Conservation (phyloP, 192 early-diverging fungal species). For the Gaertneriomyces sp. region DNA sequence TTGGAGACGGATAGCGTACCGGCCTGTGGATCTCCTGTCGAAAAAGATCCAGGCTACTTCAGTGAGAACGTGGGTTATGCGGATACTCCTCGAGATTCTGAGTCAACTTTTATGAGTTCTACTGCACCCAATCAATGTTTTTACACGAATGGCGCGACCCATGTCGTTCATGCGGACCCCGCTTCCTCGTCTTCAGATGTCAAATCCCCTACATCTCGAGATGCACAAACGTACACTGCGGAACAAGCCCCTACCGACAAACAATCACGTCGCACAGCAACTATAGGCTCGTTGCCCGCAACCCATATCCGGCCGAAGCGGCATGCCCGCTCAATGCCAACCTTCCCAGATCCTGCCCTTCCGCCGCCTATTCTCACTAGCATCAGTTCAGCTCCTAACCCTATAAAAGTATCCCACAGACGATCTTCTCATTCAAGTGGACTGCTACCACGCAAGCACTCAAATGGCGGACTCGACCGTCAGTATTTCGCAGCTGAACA, state of each 20-base stretch:
- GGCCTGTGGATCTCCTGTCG: background rate
- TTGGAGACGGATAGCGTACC: background rate
- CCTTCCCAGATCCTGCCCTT: background rate
- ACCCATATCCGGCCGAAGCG: background rate
- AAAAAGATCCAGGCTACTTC: background rate
- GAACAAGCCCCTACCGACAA: no score
- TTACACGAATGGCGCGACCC: no score
- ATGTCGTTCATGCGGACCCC: no score
- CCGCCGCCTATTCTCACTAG: background rate
- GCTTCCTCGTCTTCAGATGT: no score
- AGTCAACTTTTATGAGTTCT: no score
- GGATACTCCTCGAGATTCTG: no score
- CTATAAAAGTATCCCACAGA: background rate
- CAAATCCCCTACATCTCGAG: no score
- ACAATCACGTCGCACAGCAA: no score
- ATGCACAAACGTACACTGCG: no score
- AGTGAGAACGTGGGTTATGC: background rate
- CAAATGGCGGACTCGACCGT: constrained; percentile 3
- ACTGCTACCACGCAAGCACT: constrained; percentile 2
- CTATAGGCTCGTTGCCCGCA: no score
- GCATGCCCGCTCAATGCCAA: background rate
- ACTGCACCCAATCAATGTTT: no score
- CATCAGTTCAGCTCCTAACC: background rate
- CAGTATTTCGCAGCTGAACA: constrained; percentile 32
- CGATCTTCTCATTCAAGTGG: background rate